Evolutionary conservation across 352 stramenopile genomes (phyloP).

Genomic region (Globisporangium middletonii): DNA sequence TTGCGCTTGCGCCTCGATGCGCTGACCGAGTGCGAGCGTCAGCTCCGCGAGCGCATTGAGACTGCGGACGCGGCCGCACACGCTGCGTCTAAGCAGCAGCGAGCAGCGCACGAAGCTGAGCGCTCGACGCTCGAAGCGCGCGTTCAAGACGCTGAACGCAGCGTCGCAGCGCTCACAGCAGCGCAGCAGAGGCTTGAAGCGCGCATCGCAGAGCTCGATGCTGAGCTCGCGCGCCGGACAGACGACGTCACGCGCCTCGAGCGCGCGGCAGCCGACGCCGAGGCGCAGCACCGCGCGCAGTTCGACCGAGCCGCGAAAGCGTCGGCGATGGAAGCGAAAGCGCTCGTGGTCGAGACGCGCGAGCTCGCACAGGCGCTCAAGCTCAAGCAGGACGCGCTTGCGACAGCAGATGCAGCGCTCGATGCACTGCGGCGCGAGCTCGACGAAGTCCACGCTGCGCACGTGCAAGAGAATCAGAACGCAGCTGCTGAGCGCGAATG

Average conservation of each 20-base stretch:
- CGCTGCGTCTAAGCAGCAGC: too few relatives aligned
- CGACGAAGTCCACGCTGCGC: too few relatives aligned
- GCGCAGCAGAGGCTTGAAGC: neutral
- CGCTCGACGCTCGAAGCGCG: neutral
- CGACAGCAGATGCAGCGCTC: neutral
- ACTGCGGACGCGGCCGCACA: too few relatives aligned
- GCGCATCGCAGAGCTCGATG: neutral
- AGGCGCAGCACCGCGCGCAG: too few relatives aligned
- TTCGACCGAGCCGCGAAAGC: neutral
- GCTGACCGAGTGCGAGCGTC: neutral
- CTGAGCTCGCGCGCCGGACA: constrained; percentile 1
- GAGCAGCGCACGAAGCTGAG: too few relatives aligned
- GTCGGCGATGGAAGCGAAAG: constrained; percentile 15
- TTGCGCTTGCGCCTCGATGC: neutral
- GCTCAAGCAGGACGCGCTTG: constrained; percentile 6
- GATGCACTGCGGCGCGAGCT: neutral
- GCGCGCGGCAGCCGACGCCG: too few relatives aligned
- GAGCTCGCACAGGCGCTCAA: constrained; percentile 11
- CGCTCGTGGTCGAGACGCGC: constrained; percentile 11
- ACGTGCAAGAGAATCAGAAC: too few relatives aligned
- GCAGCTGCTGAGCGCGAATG: too few relatives aligned
- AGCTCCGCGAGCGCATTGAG: neutral
- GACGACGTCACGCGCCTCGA: neutral
- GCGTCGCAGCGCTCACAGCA: neutral
- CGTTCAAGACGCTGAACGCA: neutral